Base-by-base conservation (phyloP, 805 yeast species). In the Phaffomyces antillensis region DNA sequence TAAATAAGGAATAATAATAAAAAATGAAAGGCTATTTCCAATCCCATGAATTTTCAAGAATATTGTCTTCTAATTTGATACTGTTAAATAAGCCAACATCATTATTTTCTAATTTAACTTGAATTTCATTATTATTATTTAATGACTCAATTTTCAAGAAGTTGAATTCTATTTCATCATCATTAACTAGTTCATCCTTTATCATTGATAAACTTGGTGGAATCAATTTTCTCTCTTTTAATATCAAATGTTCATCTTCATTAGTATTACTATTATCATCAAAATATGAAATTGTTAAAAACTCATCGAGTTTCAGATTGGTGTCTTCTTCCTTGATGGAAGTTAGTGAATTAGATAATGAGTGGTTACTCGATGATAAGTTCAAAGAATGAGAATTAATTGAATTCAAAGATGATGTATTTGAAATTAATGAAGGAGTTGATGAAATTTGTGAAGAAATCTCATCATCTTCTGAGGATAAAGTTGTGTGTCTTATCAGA, bases 261-360 rank as follows among this genome's bases (percentile, higher is more conserved):
- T 40, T 34, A 7, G 17, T 16, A 31, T 35, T 39, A 18, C 36
- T 7, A 24, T 11, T 10, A 50, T 41, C 38, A 36, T 55, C 61
- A 44, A 54, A 56, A 36, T 52, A 49, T 3, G 58, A 51, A 16
- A 55, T 47, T 15, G 55, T 54, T 18, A 57, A 40, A 33, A 55
- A 54, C 23, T 57, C 61, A 38, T 57, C 61, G 15, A 55, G 45
- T 37, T 53, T 55, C 16, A 57, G 39, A 18, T 36, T 37, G 7
- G 40, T 26, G 7, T 53, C 51, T 13, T 56, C 59, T 45, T 57
- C 61, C 43, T 57, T 49, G 23, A 57, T 55, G 2, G 58, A 51
- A 1, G 46, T 39, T 36, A 58, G 36, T 8, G 52, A 46, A 9
- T 28, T 28, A 7, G 54, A 44, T 7, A 53, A 38, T 10, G 46